Evolutionary conservation across 768 basidiomycete species (phyloP), one percentile per base, ranked within the genome.

Genomic region (Mrakia frigida): DNA sequence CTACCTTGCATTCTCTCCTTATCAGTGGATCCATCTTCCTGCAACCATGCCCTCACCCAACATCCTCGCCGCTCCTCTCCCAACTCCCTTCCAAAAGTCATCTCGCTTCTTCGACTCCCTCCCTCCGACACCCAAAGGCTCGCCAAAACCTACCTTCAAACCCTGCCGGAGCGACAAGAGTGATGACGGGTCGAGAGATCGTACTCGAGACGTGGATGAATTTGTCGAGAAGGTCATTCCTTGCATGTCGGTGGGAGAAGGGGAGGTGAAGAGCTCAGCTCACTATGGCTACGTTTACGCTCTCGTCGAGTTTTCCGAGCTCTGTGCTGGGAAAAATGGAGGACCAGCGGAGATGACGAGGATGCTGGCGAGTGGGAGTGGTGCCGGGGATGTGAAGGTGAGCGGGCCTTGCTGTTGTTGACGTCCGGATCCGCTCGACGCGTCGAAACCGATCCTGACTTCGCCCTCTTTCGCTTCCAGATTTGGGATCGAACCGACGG

Each of bases 241-340:
- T 25, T 31, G 41, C 9, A 10, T 73, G 63, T 59, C 65, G 63
- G 61, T 61, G n/a, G 50, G 41, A 21, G 63, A 63, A 13, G 52
- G 50, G 14, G 59, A 69, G 28, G 41, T 63, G 52, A 31, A 43
- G 28, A 59, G 67, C 28, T 52, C 73, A 6, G 77, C 73, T 10
- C 77, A 78, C 43, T 70, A 63, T 28, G 77, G 77, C 35, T 78
- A 78, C 68, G 73, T 78, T 0, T 74, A 74, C 63, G 41, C 73
- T 1, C 60, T 78, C 18, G 65, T 68, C 21, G 65, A 68, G 39
- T 25, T 68, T 10, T 39, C 37, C 2, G 65, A 68, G 39, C 46
- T 21, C 13, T 50, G 46, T 50, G 68, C 41, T 23, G 69, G 73
- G 59, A 59, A 53, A 9, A 56, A 61, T 23, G 73, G 69, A 7